phyloP scores from a whole-genome alignment of 352 stramenopile species.

The Pythium pyrilobum region DNA sequence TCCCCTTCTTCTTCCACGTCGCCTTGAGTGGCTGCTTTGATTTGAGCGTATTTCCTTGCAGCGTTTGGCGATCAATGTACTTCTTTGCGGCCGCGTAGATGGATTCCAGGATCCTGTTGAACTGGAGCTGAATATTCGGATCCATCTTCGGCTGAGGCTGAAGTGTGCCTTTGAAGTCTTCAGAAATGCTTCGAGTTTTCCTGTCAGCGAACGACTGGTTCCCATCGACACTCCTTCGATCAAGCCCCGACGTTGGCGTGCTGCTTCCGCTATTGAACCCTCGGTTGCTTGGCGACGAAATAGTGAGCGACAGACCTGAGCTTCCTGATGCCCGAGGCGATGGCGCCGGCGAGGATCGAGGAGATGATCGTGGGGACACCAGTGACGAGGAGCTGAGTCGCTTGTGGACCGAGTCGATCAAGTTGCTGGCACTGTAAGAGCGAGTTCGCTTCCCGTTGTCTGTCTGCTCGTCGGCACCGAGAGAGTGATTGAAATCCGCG shows the following conservation, averaged over 20 bases:
- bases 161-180: constrained; percentile 67
- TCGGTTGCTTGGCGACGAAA: constrained; percentile 68
- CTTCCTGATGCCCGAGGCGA: constrained; percentile 39
- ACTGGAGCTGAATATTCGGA: constrained; percentile 74
- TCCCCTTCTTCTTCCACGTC: constrained; percentile 88
- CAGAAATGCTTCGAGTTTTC: constrained; percentile 72
- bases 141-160: constrained; percentile 80
- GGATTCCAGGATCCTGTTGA: constrained; percentile 78
- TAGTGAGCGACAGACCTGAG: constrained; percentile 61
- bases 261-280: constrained; percentile 55
- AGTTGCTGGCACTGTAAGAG: constrained; percentile 80
- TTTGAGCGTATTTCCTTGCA: constrained; percentile 54
- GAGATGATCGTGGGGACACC: constrained; percentile 48
- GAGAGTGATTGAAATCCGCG: constrained; percentile 80
- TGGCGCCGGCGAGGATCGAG: constrained; percentile 48
- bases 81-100: constrained; percentile 82
- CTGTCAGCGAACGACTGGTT: constrained; percentile 35
- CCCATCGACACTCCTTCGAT: constrained; percentile 52
- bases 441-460: constrained; percentile 52
- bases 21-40: constrained; percentile 59
- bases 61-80: constrained; percentile 74
- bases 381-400: constrained; percentile 63
- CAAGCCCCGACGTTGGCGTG: constrained; percentile 48
- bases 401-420: constrained; percentile 82
- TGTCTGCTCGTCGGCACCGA: constrained; percentile 57